These are phyloP conservation scores for Lanmaoa rubissima DNA, from an alignment of 768 basidiomycete genomes.

Conservation along the genomic window DNA sequence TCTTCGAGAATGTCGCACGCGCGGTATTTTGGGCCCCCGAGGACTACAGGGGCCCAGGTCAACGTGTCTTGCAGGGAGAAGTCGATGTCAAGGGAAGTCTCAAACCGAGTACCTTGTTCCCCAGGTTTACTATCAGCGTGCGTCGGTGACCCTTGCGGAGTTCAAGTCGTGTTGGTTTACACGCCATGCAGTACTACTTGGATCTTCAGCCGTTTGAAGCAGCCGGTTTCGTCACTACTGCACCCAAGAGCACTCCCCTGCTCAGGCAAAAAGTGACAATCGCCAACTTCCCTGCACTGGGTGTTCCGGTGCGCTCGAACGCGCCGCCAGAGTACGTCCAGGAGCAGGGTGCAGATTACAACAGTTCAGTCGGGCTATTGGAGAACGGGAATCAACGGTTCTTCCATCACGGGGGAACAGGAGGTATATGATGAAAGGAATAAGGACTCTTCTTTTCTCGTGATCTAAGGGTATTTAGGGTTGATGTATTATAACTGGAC, in stretches of 20 bases:
- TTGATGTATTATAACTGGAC: neutral
- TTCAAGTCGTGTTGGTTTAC: neutral
- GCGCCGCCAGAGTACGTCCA: slow-evolving; percentile 53
- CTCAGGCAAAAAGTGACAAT: slow-evolving; percentile 42
- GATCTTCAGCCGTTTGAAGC: slow-evolving; percentile 43
- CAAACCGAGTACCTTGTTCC: slow-evolving; percentile 45
- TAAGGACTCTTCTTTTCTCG: neutral
- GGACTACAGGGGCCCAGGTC: slow-evolving; percentile 29
- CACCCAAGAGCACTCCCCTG: slow-evolving; percentile 29
- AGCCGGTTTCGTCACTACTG: slow-evolving; percentile 39
- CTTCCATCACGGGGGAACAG: slow-evolving; percentile 23
- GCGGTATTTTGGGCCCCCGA: slow-evolving; percentile 47
- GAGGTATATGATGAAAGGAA: neutral
- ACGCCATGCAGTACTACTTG: slow-evolving; percentile 40
- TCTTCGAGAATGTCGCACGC: slow-evolving; percentile 39
- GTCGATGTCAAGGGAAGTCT: slow-evolving; percentile 44
- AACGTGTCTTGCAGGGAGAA: slow-evolving; percentile 48
- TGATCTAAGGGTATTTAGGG: neutral
- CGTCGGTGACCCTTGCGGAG: slow-evolving; percentile 12
- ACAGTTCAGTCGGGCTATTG: slow-evolving; percentile 48
- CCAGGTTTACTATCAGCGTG: slow-evolving; percentile 48
- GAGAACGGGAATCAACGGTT: slow-evolving; percentile 59
- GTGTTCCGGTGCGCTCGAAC: slow-evolving; percentile 42
- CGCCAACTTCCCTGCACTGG: slow-evolving; percentile 38
- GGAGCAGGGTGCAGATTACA: slow-evolving; percentile 45